phyloP scores from a whole-genome alignment of 257 asterid genomes.

The Apocynum venetum region DNA sequence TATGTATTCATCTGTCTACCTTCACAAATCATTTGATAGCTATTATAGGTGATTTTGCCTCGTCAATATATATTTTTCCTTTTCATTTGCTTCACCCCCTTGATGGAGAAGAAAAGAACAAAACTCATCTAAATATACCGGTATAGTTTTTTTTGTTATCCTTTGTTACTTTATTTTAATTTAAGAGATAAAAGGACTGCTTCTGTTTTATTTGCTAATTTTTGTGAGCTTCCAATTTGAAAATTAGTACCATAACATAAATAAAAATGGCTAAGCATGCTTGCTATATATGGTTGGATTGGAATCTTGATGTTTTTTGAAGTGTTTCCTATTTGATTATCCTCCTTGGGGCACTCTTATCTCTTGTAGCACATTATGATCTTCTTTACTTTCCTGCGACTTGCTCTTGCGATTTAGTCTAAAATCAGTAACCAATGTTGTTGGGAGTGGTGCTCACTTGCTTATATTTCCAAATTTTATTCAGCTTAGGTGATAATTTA shows the following conservation, averaged over 20 bases:
- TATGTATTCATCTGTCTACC: not conserved
- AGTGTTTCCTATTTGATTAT: not conserved
- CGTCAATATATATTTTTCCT: not conserved
- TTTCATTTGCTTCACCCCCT: not conserved
- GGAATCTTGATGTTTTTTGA: not conserved
- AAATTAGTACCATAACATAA: not conserved
- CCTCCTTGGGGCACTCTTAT: not conserved
- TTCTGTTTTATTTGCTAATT: not conserved
- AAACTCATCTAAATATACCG: not conserved
- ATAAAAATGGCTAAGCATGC: not conserved
- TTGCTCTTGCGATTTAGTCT: not conserved
- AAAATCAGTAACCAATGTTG: not conserved
- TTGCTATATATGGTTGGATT: not conserved
- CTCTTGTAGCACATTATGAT: not conserved
- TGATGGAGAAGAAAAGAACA: not conserved
- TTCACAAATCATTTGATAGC: not conserved
- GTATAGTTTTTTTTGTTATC: not conserved
- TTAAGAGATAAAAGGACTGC: not conserved
- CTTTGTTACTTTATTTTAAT: not conserved
- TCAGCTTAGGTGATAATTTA: conserved; percentile 13
- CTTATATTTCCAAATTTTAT: conserved; percentile 1
- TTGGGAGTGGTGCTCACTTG: not conserved
- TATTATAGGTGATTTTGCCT: not conserved
- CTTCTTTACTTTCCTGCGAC: not conserved
- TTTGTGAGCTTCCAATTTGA: not conserved